Percentiles rank a stretch among this genome's conserved stretches.
Evolutionary conservation across 768 basidiomycete species (phyloP).

Genomic region (Boletus sensibilis): DNA sequence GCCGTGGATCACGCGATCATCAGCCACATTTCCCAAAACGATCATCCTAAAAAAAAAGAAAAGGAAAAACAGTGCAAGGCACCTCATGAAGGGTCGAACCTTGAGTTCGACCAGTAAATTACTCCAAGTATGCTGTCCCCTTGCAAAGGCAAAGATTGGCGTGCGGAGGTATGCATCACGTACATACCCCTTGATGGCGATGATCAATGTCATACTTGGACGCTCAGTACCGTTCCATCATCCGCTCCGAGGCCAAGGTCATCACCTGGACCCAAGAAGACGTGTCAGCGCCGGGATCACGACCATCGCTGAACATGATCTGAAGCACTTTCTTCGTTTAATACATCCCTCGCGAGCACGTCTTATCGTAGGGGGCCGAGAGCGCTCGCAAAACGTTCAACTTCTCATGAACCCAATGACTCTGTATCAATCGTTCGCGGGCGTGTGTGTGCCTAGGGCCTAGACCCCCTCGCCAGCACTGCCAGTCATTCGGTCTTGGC

Average conservation of each 20-base stretch:
- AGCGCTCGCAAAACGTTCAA: no score
- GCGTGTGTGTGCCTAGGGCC: not conserved
- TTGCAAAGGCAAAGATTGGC: constrained; percentile 19
- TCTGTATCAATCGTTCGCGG: not conserved
- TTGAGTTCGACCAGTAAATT: not conserved
- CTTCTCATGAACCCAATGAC: not conserved
- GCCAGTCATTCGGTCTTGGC: constrained; percentile 12
- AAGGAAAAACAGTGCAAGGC: not conserved
- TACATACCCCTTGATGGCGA: constrained; percentile 4
- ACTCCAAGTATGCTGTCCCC: not conserved
- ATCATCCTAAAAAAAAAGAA: not conserved
- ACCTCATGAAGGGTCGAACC: not conserved
- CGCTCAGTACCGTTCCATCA: not conserved
- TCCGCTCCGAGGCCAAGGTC: not conserved
- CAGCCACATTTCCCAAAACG: not conserved
- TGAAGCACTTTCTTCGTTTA: not conserved
- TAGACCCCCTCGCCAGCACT: not conserved
- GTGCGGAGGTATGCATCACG: constrained; percentile 1
- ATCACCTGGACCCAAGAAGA: not conserved
- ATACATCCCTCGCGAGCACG: not conserved
- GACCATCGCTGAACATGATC: not conserved
- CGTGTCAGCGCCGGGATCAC: not conserved
- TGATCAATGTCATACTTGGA: constrained; percentile 1
- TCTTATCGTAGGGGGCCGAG: not conserved
- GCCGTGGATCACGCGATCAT: not conserved